Conservation (phyloP, 129 eudicot genomes). For the Centella asiatica region DNA sequence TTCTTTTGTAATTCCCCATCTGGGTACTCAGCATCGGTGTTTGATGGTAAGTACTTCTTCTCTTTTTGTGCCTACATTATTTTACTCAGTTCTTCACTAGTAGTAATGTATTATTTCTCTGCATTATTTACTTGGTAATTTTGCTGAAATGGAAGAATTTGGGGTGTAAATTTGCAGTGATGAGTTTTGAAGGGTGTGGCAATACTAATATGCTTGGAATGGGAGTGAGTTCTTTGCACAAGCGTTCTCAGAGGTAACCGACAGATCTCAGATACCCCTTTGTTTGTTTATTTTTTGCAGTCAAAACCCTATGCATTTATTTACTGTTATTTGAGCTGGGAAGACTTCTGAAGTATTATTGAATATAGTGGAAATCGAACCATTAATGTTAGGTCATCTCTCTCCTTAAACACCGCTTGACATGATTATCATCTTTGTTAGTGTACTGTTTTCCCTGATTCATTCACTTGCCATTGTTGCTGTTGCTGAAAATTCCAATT, state of each 20-base stretch:
- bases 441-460: slow-evolving; percentile 6
- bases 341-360: too few relatives aligned
- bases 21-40: slow-evolving; percentile 28
- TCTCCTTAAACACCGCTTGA: slow-evolving; percentile 1
- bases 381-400: too few relatives aligned
- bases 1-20: slow-evolving; percentile 23
- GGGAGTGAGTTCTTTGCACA: slow-evolving; percentile 40
- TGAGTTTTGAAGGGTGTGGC: slow-evolving; percentile 53
- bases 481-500: not conserved
- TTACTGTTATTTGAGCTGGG: too few relatives aligned
- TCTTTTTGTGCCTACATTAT: not conserved
- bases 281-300: too few relatives aligned
- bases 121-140: not conserved
- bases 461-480: not conserved
- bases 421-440: not conserved
- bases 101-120: not conserved
- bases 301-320: too few relatives aligned
- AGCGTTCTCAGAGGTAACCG: slow-evolving; percentile 63
- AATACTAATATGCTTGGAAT: slow-evolving; percentile 39
- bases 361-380: too few relatives aligned
- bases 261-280: slow-evolving; percentile 6
- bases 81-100: not conserved
- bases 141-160: not conserved
- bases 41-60: slow-evolving; percentile 25
- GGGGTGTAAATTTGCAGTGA: slow-evolving; percentile 33